Evolutionary conservation across 2,329 filamentous ascomycete genomes (phyloP).

Genomic region (Trichophyton mentagrophytes): DNA sequence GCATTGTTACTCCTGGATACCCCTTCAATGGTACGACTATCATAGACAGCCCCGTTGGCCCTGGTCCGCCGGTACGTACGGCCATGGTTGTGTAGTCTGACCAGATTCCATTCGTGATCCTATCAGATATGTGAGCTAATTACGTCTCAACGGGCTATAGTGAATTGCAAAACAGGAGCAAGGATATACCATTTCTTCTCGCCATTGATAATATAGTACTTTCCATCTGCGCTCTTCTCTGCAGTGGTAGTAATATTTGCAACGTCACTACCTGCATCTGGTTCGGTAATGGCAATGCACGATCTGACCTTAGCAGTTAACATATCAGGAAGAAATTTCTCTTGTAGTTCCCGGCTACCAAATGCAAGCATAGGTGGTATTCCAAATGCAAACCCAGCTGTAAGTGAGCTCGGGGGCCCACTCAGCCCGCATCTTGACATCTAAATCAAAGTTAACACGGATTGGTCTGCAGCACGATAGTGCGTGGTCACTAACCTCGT

Average conservation of each 20-base stretch:
- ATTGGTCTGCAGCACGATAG: neutral
- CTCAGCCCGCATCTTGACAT: conserved; percentile 52
- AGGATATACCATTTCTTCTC: conserved; percentile 54
- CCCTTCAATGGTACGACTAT: conserved; percentile 58
- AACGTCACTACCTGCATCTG: conserved; percentile 60
- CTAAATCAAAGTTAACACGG: conserved; percentile 21
- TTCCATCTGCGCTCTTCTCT: conserved; percentile 48
- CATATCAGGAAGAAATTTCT: conserved; percentile 54
- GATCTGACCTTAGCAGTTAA: conserved; percentile 52
- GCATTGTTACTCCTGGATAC: conserved; percentile 54
- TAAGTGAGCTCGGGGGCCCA: conserved; percentile 53
- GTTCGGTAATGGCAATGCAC: conserved; percentile 71
- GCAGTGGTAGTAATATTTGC: conserved; percentile 60
- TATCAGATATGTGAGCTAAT: conserved; percentile 13
- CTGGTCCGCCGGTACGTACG: conserved; percentile 57
- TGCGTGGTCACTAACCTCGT: conserved; percentile 39
- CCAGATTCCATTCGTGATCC: conserved; percentile 62
- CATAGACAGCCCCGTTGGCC: conserved; percentile 50
- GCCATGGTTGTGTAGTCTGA: conserved; percentile 57
- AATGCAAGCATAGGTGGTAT: conserved; percentile 60
- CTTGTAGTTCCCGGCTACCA: conserved; percentile 48
- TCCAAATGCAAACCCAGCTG: conserved; percentile 59
- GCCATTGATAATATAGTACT: conserved; percentile 59
- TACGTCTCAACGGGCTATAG: conserved; percentile 16
- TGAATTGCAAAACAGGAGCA: neutral